Conservation (phyloP, 768 basidiomycete species). For the Psilocybe tampanensis region DNA sequence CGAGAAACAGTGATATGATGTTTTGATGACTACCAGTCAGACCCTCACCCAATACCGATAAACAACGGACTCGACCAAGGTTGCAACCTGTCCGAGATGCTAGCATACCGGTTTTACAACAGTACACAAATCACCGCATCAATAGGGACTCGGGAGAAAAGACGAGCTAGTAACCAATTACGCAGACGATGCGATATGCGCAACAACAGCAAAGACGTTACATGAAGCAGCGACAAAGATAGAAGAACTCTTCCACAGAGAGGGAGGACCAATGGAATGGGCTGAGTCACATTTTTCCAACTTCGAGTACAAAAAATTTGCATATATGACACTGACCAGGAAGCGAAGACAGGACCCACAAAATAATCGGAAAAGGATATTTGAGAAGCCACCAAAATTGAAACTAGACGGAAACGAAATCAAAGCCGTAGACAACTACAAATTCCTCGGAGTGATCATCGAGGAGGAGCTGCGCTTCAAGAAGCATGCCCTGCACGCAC, state of each 20-base stretch:
- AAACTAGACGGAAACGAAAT: conserved; percentile 2
- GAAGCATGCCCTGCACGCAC: conserved; percentile 3
- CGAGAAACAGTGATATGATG: conserved; percentile 16
- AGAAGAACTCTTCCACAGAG: not conserved
- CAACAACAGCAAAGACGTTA: not conserved
- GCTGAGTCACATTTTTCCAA: conserved; percentile 4
- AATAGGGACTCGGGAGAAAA: not conserved
- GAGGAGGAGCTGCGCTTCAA: conserved; percentile 8
- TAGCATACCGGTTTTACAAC: conserved; percentile 9
- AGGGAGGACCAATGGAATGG: conserved; percentile 7
- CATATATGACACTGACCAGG: not conserved
- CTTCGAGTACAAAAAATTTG: conserved; percentile 6
- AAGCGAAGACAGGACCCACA: not conserved
- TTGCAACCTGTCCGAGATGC: conserved; percentile 27
- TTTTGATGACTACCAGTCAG: conserved; percentile 23
- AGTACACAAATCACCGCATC: not conserved
- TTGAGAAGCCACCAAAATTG: not conserved
- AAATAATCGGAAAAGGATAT: not conserved
- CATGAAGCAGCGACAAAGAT: too few species aligned
- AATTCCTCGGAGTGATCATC: conserved; percentile 5
- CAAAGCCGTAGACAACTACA: not conserved
- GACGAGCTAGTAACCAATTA: conserved; percentile 3
- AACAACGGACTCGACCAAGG: conserved; percentile 28
- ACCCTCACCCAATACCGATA: conserved; percentile 11
- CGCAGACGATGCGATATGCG: conserved; percentile 6